phyloP scores from a whole-genome alignment of 768 basidiomycete species.

The Boletus pseudopeckii region DNA sequence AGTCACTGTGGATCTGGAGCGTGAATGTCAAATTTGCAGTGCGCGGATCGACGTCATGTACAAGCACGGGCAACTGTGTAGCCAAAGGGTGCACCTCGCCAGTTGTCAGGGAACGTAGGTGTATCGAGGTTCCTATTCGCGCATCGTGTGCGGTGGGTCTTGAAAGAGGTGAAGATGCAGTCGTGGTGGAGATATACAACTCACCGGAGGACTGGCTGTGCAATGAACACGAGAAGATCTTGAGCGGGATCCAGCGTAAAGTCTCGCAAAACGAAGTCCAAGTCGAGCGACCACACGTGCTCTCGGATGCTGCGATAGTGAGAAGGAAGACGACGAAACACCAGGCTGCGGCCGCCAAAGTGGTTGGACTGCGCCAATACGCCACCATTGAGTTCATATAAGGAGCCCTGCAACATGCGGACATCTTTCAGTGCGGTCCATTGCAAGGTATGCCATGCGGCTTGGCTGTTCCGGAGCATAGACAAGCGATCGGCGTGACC shows the following conservation, averaged over 20 bases:
- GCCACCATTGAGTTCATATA: conserved; percentile 61
- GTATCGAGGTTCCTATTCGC: conserved; percentile 31
- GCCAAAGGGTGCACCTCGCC: conserved; percentile 47
- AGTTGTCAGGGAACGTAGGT: conserved; percentile 44
- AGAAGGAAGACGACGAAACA: conserved; percentile 51
- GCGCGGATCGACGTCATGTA: conserved; percentile 18
- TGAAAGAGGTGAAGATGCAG: conserved; percentile 3
- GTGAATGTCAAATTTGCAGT: conserved; percentile 34
- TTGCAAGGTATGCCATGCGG: conserved; percentile 38
- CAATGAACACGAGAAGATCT: conserved; percentile 55
- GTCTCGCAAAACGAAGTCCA: conserved; percentile 44
- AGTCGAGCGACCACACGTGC: conserved; percentile 41
- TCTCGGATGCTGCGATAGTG: conserved; percentile 43
- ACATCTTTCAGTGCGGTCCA: conserved; percentile 35
- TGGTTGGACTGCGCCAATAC: conserved; percentile 44
- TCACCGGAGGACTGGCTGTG: conserved; percentile 35
- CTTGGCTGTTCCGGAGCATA: conserved; percentile 37
- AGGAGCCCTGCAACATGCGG: conserved; percentile 39
- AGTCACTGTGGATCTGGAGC: conserved; percentile 55
- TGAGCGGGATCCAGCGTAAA: conserved; percentile 66
- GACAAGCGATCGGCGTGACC: conserved; percentile 35
- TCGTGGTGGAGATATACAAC: conserved; percentile 6
- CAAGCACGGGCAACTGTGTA: conserved; percentile 31
- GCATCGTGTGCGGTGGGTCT: conserved; percentile 13
- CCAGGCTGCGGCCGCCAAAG: conserved; percentile 28